Evolutionary conservation across 1,284 basidiomycete species (phyloP), one percentile per base, ranked within the genome.

Genomic region (Austropuccinia psidii): DNA sequence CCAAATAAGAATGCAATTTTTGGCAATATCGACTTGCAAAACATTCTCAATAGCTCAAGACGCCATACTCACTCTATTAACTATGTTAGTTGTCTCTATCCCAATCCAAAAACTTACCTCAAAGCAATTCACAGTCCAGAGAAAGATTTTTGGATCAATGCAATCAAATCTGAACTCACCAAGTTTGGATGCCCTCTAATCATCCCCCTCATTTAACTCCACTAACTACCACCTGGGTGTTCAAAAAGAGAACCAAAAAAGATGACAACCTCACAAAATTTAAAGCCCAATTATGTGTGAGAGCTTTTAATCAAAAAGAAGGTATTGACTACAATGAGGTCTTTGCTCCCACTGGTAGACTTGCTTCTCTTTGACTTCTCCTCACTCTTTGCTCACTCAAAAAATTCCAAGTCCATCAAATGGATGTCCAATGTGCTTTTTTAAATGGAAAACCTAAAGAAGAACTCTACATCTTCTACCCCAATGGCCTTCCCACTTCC

Each of bases 231-330:
- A 7, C 41, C 9, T 4, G 17, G 47, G 4, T 13, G 50, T 17
- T 31, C 64, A 35, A 52, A 35, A 24, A 35, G 9, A 67, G 54
- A 52, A 54, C 49, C 13, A 31, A 54, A 33, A 6, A 21, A 15
- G 47, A 67, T 13, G 64, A 49, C 15, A 54, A 50, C n/a, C 45
- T 67, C 2, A 29, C 45, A 2, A 67, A 54, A 52, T 67, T 15
- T 49, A 67, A 67, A 52, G 64, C 64, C 4, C 7, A 35, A 21
- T 21, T 67, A 15, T 67, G 64, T 37, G 45, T 49, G 17, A 6
- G 43, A 21, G 64, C 13, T 37, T 67, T 67, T 31, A 15, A 6
- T 24, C 61, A 65, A 49, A 50, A 8, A 9, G 61, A 65, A 31
- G 61, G 61, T 4, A 29, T 50, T 50, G 64, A 67, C n/a, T 67